Conservation (phyloP, 2,329 filamentous ascomycete genomes). For the Ploettnerulaceae sp. region DNA sequence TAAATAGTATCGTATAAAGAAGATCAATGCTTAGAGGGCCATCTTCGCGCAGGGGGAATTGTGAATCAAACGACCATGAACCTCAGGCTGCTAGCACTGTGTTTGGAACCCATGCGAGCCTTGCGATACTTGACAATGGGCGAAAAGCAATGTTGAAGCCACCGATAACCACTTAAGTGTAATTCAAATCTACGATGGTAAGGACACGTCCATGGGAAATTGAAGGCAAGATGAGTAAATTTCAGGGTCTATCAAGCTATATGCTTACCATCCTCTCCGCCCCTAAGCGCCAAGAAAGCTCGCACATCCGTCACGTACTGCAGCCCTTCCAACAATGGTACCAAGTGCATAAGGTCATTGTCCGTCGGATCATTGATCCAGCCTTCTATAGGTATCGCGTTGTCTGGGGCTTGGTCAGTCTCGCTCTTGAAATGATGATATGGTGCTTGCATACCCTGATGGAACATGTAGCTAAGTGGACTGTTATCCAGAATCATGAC, state of each 20-base stretch:
- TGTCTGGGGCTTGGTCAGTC: conserved; percentile 58
- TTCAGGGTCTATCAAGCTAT: conserved; percentile 22
- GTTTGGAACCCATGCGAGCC: too few species aligned
- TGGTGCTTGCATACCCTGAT: conserved; percentile 74
- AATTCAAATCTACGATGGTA: background rate
- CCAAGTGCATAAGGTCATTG: conserved; percentile 86
- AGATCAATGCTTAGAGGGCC: too few species aligned
- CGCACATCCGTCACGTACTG: conserved; percentile 97
- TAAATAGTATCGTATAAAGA: too few species aligned
- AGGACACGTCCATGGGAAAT: background rate
- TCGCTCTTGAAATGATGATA: background rate
- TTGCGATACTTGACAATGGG: too few species aligned
- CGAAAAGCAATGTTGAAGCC: too few species aligned
- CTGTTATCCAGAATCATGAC: conserved; percentile 99
- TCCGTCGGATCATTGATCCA: conserved; percentile 99
- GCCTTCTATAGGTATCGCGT: conserved; percentile 97
- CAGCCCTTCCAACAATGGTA: conserved; percentile 87
- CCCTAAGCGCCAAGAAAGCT: conserved; percentile 79
- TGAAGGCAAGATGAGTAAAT: conserved; percentile 1
- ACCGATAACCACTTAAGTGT: too few species aligned
- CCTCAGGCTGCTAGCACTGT: too few species aligned
- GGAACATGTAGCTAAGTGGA: conserved; percentile 96
- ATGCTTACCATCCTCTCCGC: conserved; percentile 69
- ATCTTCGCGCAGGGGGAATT: too few species aligned
- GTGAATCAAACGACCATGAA: too few species aligned